Conservation (phyloP, 2,329 filamentous ascomycete genomes). For the Trichophyton rubrum region DNA sequence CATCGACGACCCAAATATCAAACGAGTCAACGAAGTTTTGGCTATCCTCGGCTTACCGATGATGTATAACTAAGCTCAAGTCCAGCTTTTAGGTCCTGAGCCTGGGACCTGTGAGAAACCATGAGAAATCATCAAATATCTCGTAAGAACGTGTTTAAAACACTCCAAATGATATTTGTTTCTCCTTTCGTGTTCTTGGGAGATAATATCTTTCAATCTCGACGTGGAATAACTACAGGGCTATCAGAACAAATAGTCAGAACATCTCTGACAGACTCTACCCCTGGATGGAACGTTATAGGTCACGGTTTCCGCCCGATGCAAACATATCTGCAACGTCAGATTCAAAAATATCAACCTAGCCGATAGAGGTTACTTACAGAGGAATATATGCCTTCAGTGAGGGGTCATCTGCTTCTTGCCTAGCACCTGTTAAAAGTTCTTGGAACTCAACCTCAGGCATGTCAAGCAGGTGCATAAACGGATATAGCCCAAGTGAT, state of each 20-base stretch:
- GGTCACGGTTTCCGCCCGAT: constrained; percentile 28
- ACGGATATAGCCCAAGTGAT: constrained; percentile 33
- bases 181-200: not conserved
- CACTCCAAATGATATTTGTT: not conserved
- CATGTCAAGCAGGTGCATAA: constrained; percentile 34
- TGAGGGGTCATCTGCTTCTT: constrained; percentile 26
- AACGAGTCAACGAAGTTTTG: not conserved
- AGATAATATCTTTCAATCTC: not conserved
- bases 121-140: not conserved
- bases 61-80: too few species aligned
- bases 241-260: not conserved
- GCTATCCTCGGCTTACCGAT: not conserved
- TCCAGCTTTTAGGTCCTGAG: not conserved
- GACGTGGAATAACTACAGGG: not conserved
- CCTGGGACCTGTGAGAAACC: too few species aligned
- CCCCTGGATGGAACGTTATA: not conserved
- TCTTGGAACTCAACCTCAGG: constrained; percentile 25
- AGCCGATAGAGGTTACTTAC: constrained; percentile 20
- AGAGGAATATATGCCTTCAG: constrained; percentile 36
- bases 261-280: too few species aligned
- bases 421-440: constrained; percentile 26
- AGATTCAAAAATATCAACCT: constrained; percentile 8
- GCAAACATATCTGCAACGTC: constrained; percentile 29
- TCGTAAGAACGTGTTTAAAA: not conserved
- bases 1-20: not conserved